Evolutionary conservation across 257 asterid species (phyloP).

Genomic region (Solanum tacnaense): DNA sequence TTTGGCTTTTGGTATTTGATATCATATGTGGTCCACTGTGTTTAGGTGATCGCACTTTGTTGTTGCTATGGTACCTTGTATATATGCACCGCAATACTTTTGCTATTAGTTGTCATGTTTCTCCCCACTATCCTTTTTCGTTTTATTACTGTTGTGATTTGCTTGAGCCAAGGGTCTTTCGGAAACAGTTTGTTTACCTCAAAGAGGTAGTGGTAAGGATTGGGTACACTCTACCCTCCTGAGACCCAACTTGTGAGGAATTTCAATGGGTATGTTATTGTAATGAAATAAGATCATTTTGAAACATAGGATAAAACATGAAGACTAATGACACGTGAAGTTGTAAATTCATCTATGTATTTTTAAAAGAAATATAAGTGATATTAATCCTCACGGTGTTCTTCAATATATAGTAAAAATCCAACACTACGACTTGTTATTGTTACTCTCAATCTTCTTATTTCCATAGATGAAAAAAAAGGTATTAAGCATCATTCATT

Average conservation of each 20-base stretch:
- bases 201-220: background rate
- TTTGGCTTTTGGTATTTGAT: background rate
- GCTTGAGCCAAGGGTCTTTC: background rate
- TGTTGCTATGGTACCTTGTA: background rate
- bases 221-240: background rate
- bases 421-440: background rate
- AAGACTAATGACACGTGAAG: background rate
- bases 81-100: background rate
- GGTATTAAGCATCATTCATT: background rate
- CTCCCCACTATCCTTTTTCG: background rate
- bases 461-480: background rate
- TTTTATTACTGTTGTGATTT: background rate
- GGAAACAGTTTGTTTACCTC: background rate
- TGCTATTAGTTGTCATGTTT: background rate
- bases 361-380: background rate
- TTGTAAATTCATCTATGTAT: background rate
- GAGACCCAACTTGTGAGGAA: background rate
- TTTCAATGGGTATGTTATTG: background rate
- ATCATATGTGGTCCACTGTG: background rate
- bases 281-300: background rate
- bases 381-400: background rate
- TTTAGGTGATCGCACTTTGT: background rate
- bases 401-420: background rate
- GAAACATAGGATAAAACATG: background rate
- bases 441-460: background rate